Base-by-base conservation (phyloP, 192 early-diverging fungal genomes). In the Backusella macrospora region DNA sequence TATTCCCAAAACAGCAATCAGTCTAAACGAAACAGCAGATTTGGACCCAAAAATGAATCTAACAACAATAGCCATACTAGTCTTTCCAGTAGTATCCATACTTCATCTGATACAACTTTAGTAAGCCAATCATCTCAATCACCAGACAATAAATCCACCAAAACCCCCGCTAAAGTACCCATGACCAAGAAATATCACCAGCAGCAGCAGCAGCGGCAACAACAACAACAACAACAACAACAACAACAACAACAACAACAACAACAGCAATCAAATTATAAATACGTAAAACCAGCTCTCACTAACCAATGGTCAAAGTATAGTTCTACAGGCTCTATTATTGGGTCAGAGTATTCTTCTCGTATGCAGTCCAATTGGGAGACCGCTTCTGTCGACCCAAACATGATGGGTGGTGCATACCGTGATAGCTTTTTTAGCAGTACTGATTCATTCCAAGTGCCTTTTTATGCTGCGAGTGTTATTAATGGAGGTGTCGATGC, bases 111-210 rank as follows among this genome's bases (percentile, higher is more conserved):
- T 10, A 59, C 52, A 59, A 59, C 52, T 13, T 59, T 59, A 59
- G 52, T 59, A 59, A 59, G 52, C 26, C 52, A 59, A 59, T 59
- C 52, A 59, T 59, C 52, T 59, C 52, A 59, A 59, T 59, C 52
- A 59, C 52, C 52, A 59, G 52, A 59, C 21, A 23, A 23, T 21
- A 59, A 59, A 26, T 59, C 13, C 21, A 59, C 8, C 21, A 59
- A 59, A 59, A 59, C 23, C 52, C 52, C 21, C 52, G 52, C 8
- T n/a, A 59, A 59, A 26, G 52, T 21, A 23, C 52, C 52, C 52
- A 59, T 59, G 52, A 13, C 52, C 52, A 59, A 59, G 21, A 59
- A 59, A 29, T 2, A 34, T 2, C 29, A 34, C 1, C 29, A 34
- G 29, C 29, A 34, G 2, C 29, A 34, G 29, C 29, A 34, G 2